Conservation (phyloP, 805 yeast species). For the Saccharomycopsis sp. region DNA sequence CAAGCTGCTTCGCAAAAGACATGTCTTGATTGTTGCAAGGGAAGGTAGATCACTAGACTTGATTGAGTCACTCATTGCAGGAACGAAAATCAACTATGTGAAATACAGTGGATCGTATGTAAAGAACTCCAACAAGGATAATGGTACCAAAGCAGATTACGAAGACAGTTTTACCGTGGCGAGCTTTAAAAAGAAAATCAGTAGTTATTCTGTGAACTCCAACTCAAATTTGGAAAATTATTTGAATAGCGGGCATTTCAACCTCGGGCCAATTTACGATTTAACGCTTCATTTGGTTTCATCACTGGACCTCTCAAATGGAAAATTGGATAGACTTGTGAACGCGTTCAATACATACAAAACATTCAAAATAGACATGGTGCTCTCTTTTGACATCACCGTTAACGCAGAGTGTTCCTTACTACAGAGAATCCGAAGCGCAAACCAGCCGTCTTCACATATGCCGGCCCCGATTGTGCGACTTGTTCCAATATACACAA, state of each 20-base stretch:
- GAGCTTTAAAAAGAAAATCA: constrained; percentile 4
- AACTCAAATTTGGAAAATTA: constrained; percentile 13
- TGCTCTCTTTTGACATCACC: constrained; percentile 56
- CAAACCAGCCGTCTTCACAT: constrained; percentile 7
- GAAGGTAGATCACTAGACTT: constrained; percentile 64
- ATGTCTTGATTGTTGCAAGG: constrained; percentile 63
- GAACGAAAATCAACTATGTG: constrained; percentile 46
- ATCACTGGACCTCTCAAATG: not conserved
- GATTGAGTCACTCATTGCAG: constrained; percentile 60
- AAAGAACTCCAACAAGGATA: constrained; percentile 31
- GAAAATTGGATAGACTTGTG: not conserved
- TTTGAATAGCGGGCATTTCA: constrained; percentile 8
- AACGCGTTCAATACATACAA: not conserved
- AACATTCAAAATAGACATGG: constrained; percentile 33
- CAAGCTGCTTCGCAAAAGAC: constrained; percentile 26
- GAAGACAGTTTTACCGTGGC: constrained; percentile 1
- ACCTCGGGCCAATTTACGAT: constrained; percentile 12
- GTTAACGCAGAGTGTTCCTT: constrained; percentile 36
- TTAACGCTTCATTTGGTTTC: constrained; percentile 38
- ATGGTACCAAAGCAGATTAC: not conserved
- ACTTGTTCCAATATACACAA: constrained; percentile 67
- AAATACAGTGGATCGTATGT: constrained; percentile 56
- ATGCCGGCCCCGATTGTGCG: constrained; percentile 62
- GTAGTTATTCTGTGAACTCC: constrained; percentile 11
- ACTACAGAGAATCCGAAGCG: constrained; percentile 27